phyloP scores from a whole-genome alignment of 73 alveolate genomes.

The Paraurostyla sp. region DNA sequence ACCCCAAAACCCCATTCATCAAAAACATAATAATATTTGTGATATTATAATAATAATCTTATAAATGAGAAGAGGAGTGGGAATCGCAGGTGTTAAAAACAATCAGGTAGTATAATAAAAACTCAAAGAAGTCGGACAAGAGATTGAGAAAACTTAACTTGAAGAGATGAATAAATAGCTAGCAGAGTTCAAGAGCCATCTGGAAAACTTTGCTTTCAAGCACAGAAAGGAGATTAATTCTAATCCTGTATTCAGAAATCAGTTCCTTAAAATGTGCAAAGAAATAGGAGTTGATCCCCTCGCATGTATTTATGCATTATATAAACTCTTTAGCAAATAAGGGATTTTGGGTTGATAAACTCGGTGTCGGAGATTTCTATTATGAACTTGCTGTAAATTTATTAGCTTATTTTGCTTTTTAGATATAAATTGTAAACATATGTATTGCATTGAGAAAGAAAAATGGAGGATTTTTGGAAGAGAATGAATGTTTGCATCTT shows the following conservation, averaged over 20 bases:
- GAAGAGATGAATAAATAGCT: constrained; percentile 61
- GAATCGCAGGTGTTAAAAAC: constrained; percentile 55
- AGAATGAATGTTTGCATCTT: constrained; percentile 42
- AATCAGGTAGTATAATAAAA: constrained; percentile 36
- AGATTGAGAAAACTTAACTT: constrained; percentile 40
- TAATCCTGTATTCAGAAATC: constrained; percentile 67
- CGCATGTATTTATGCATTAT: no score
- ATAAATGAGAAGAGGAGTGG: constrained; percentile 70
- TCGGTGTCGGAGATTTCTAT: constrained; percentile 70
- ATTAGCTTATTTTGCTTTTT: neutral
- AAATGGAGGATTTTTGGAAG: constrained; percentile 77
- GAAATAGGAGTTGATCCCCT: constrained; percentile 78
- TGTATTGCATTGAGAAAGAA: constrained; percentile 67
- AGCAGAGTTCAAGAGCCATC: constrained; percentile 52
- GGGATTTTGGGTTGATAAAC: constrained; percentile 58
- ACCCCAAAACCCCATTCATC: no score
- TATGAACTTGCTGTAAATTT: constrained; percentile 63
- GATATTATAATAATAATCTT: no score
- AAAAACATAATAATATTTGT: no score
- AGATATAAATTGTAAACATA: constrained; percentile 67
- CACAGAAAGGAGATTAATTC: constrained; percentile 66
- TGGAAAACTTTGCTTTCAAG: constrained; percentile 60
- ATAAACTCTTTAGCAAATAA: constrained; percentile 56
- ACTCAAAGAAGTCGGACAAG: constrained; percentile 32
- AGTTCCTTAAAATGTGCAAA: constrained; percentile 73